Conservation (phyloP, 176 grass and related monocot species). For the Hyparrhenia diplandra region DNA sequence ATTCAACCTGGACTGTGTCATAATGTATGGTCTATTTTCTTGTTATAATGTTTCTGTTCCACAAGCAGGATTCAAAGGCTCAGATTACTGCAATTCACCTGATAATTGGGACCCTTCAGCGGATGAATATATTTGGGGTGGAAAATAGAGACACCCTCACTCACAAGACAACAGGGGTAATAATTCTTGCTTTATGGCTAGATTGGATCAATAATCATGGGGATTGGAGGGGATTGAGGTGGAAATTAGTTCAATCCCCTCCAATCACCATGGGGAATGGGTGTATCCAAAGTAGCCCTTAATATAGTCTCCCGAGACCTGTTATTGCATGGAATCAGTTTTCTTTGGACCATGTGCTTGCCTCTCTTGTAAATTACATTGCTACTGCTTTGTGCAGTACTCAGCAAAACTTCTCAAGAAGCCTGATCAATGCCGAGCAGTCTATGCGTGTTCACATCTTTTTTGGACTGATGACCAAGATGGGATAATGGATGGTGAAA, state of each 20-base stretch:
- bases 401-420: constrained; percentile 99
- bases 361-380: constrained; percentile 1
- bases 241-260: too few relatives aligned
- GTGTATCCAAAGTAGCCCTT: too few relatives aligned
- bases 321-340: neutral
- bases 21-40: neutral
- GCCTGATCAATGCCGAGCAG: constrained; percentile 92
- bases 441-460: constrained; percentile 98
- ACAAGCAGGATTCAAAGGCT: constrained; percentile 93
- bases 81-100: constrained; percentile 99
- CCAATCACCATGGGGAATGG: too few relatives aligned
- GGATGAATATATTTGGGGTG: constrained; percentile 93
- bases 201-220: too few relatives aligned
- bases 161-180: constrained; percentile 98
- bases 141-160: constrained; percentile 98
- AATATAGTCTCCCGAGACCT: too few relatives aligned
- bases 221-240: too few relatives aligned
- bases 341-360: neutral
- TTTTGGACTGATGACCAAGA: constrained; percentile 99
- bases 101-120: constrained; percentile 95
- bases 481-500: constrained; percentile 98
- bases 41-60: constrained; percentile 12
- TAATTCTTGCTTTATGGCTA: constrained; percentile 21
- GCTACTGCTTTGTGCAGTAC: constrained; percentile 58
- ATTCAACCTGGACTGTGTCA: neutral